A percentile compares a stretch with the other conserved stretches of the same genome.
phyloP scores from a whole-genome alignment of 2,329 filamentous ascomycete genomes.

The Calonectria pteridis region DNA sequence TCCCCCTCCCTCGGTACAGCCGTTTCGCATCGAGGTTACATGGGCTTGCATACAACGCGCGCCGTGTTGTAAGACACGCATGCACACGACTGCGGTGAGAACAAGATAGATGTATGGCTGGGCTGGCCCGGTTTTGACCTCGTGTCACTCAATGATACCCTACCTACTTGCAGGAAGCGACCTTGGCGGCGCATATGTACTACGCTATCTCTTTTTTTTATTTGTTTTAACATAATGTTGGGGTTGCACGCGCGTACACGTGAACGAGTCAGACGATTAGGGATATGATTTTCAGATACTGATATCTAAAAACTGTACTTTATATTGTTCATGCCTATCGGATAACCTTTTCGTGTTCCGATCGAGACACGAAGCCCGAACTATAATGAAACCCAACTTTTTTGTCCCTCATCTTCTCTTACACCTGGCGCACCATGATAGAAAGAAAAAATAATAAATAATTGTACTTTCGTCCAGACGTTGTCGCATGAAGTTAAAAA shows the following conservation, averaged over 20 bases:
- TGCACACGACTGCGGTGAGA: slow-evolving; percentile 13
- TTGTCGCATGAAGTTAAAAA: slow-evolving; percentile 25
- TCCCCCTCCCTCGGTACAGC: neutral
- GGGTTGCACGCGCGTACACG: neutral
- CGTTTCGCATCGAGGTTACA: neutral
- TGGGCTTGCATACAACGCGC: neutral
- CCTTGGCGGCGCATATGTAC: neutral
- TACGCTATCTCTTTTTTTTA: neutral
- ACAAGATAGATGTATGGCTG: neutral
- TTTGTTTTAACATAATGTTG: neutral
- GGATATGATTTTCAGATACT: slow-evolving; percentile 2
- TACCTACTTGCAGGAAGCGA: slow-evolving; percentile 2
- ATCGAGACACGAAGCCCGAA: neutral
- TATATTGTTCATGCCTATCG: neutral
- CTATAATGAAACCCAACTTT: neutral
- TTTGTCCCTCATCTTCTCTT: neutral
- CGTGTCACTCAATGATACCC: slow-evolving; percentile 15
- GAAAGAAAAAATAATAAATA: neutral
- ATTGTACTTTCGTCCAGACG: slow-evolving; percentile 17
- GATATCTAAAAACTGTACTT: neutral
- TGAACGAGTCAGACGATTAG: neutral
- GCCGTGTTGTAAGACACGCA: slow-evolving; percentile 14
- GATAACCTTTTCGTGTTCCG: neutral
- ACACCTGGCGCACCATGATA: neutral
- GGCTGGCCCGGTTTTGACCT: neutral